Base-by-base conservation (phyloP, 2,329 filamentous ascomycete species). In the Dactylella cylindrospora region DNA sequence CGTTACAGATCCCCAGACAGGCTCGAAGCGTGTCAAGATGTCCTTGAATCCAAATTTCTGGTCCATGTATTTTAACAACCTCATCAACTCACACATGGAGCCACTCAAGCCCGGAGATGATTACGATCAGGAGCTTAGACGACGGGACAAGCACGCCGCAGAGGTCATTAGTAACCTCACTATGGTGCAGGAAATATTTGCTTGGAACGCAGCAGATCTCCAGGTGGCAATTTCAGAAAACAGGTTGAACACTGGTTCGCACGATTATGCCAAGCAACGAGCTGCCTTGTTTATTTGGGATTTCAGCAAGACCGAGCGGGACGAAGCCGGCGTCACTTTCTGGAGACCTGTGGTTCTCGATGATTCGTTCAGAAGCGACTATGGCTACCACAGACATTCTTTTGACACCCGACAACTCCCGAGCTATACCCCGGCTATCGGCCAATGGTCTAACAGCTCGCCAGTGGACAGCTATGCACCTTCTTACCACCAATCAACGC, bases 281-380 rank as follows among this genome's bases (percentile, higher is more conserved):
- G 64, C 60, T 39, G 67, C 66, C 39, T 51, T 69, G 26, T 68
- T 69, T 35, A 65, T 69, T 26, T 69, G 68, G 68, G 67, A 69
- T 50, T 68, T 69, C 49, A 67, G 53, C 29, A 68, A 69, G 66
- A 44, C 59, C 9, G 59, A 64, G 12, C 51, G 47, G 23, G 59
- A 57, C 10, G 59, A 64, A 39, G 51, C 59, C 10, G 59, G 59
- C 19, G 52, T 55, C n/a, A 57, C 52, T 10, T 55, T 57, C 36
- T 64, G 59, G 59, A 36, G 59, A 10, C 51, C 50, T 10, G 52
- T 64, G 15, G 51, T 64, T n/a, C 35, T 64, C 13, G 57, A 62
- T 31, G 57, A 62, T 36, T 33, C 41, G 5, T 31, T 62, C 22
- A 53, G 57, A 13, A 41, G 50, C 23, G 57, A 62, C 12, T 62